Evolutionary conservation across 1,284 basidiomycete genomes (phyloP).

Genomic region (Naganishia liquefaciens): DNA sequence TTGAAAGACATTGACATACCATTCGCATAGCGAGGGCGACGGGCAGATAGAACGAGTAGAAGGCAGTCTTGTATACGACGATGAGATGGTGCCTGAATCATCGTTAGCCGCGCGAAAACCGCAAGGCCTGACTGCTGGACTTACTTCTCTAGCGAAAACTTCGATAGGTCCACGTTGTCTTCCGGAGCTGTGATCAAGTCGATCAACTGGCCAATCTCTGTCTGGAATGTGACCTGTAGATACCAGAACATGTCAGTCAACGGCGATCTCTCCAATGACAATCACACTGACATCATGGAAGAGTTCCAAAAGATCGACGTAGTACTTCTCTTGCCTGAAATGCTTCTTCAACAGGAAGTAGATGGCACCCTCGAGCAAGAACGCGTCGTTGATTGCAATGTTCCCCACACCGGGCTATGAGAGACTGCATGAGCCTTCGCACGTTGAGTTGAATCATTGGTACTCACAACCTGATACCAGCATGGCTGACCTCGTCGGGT

Average conservation of each 20-base stretch:
- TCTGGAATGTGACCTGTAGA: constrained; percentile 81
- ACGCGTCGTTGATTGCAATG: constrained; percentile 94
- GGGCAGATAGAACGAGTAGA: constrained; percentile 98
- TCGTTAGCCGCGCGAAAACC: not conserved
- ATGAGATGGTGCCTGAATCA: constrained; percentile 79
- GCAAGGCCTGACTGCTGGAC: constrained; percentile 35
- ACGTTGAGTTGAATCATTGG: not conserved
- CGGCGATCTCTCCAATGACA: not conserved
- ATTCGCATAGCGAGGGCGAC: constrained; percentile 89
- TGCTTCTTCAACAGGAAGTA: constrained; percentile 86
- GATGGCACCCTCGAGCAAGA: constrained; percentile 95
- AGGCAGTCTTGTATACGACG: constrained; percentile 97
- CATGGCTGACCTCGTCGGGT: constrained; percentile 98
- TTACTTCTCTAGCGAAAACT: constrained; percentile 79
- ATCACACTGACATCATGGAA: constrained; percentile 72
- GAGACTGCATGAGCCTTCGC: not conserved
- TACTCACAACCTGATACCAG: constrained; percentile 74
- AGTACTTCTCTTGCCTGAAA: constrained; percentile 79
- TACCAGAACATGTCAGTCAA: not conserved
- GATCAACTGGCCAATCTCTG: constrained; percentile 93
- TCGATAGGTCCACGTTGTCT: constrained; percentile 78
- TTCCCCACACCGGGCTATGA: constrained; percentile 67
- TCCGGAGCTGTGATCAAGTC: constrained; percentile 95
- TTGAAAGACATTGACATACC: constrained; percentile 40
- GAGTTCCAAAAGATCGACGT: constrained; percentile 84